phyloP scores from a whole-genome alignment of 2,329 filamentous ascomycete genomes.

The Cercospora sesami region DNA sequence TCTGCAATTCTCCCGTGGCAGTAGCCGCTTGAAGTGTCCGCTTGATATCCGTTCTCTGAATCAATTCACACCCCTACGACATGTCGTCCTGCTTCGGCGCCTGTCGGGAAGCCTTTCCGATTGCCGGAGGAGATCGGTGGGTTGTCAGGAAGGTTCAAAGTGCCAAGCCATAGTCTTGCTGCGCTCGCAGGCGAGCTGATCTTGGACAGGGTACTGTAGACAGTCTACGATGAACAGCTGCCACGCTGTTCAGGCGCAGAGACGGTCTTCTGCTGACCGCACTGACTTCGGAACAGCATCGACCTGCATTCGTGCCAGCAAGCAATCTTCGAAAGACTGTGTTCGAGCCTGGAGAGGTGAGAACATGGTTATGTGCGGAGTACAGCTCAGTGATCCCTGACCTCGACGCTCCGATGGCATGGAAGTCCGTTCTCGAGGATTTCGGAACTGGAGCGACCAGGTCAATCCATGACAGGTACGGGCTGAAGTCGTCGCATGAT shows the following conservation, averaged over 20 bases:
- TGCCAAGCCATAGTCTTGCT: neutral
- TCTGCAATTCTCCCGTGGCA: neutral
- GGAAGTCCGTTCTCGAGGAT: neutral
- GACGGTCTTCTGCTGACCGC: neutral
- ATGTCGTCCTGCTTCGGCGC: neutral
- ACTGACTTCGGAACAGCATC: neutral
- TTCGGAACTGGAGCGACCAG: neutral
- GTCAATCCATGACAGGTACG: neutral
- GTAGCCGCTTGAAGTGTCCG: neutral
- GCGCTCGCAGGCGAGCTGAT: neutral
- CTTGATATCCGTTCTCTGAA: neutral
- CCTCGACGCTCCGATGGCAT: neutral
- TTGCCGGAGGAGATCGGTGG: conserved; percentile 2
- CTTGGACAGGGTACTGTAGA: neutral
- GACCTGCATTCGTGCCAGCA: neutral
- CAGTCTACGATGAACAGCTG: neutral
- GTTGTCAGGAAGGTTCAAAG: neutral
- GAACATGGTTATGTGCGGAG: neutral
- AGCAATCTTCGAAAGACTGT: neutral
- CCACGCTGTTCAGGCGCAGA: neutral
- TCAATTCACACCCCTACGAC: neutral
- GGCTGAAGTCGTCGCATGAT: neutral
- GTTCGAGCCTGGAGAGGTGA: neutral
- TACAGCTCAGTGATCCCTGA: neutral
- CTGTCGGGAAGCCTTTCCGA: neutral